Evolutionary conservation across 2,329 filamentous ascomycete genomes (phyloP), one percentile per base, ranked within the genome.

Genomic region (Colletotrichum trifolii): DNA sequence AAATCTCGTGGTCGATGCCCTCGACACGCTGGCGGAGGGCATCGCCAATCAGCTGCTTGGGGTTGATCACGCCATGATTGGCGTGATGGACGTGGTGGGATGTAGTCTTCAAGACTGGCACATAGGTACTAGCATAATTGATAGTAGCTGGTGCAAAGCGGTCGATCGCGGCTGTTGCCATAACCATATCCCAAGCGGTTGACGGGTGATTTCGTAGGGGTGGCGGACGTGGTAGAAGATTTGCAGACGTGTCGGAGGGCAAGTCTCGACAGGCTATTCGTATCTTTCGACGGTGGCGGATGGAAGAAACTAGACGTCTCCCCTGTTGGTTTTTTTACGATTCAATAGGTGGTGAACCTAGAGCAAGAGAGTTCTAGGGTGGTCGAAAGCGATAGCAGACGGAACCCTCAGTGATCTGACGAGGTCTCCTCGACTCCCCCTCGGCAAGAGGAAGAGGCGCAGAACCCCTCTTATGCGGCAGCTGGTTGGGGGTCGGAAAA

Each of bases 351-450:
- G 69, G 17, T 71, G 64, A 66, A 60, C 57, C 67, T 67, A 68
- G 39, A 68, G 74, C 69, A 72, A 75, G 74, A 75, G 70, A 73
- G 79, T 90, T 83, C 94, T 98, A 98, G 79, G 96, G 96, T 82
- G 96, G 96, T 88, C 93, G 92, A 86, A 96, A 97, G 82, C 90
- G 91, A 85, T 94, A 97, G 83, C 91, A 91, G 85, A 93, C 92
- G 87, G 93, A 91, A 90, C 91, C 93, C 87, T 92, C 87, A 86
- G 86, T 90, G 87, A 90, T 89, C 89, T 92, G 92, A 91, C 93
- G 91, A 93, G 92, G 93, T 91, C 93, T 95, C 91, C 91, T 93
- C 92, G 94, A 97, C 93, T 96, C 96, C 96, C 95, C 96, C 96
- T 94, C 95, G 82, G 84, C 85, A 85, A 96, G 95, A 97, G 94